Base-by-base conservation (phyloP, 208 protist genomes). In the Trypanosoma brucei region DNA sequence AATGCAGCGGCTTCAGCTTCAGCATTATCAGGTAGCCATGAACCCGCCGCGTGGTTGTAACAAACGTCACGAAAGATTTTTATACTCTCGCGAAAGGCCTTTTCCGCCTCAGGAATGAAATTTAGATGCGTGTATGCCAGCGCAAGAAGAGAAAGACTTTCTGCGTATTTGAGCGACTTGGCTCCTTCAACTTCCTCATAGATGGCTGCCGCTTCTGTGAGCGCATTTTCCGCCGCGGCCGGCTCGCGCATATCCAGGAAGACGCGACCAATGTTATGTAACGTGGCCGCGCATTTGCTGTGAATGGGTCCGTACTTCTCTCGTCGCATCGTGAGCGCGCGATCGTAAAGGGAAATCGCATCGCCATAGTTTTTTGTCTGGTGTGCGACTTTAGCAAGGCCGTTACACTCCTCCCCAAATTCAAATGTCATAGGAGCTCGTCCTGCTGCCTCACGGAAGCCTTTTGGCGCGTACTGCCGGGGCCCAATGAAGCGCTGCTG, bases 181-280 rank as follows among this genome's bases (percentile, higher is more conserved):
- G 65, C 60, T 38, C 89, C 85, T n/a, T 92, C 80, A 31, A 88
- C 45, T 65, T 92, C 13, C 62, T 95, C 89, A 72, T 92, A 95
- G 52, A 95, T 95, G 30, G 89, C 89, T 1, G 83, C 83, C 7
- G 86, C 86, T 71, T 95, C 85, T 6, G 89, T 95, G 50, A 95
- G 76, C 44, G 89, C 89, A 69, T 93, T 93, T 59, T 95, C 89
- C 3, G 86, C 89, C 13, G 89, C 85, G 11, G 84, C 86, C 57
- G 84, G 86, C 75, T 95, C 85, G 57, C 86, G 81, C 86, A 95
- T 92, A 62, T 95, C 89, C n/a, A 95, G 70, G 65, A 95, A 95
- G 8, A 89, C 81, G 14, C 89, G 85, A 14, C 89, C 89, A 67
- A 95, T 89, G 62, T 91, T 89, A 65, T 91, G 84, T 49, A 95